Percentiles rank a stretch among this genome's conserved stretches.
These are phyloP conservation scores for Alternaria atra DNA, from an alignment of 2,329 filamentous ascomycete species.

Conservation along the genomic window DNA sequence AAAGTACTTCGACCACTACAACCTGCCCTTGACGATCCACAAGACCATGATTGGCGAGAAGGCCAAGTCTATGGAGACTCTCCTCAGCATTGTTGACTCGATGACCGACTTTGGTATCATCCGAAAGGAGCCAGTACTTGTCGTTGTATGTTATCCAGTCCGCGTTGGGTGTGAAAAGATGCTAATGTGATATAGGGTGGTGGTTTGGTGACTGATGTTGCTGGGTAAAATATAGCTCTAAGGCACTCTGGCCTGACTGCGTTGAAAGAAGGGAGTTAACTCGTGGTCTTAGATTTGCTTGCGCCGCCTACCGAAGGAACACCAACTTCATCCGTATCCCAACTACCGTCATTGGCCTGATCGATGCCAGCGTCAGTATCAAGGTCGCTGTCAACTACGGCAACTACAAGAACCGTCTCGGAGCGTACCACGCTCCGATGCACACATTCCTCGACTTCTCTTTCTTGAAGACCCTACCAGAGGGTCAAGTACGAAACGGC, in stretches of 20 bases:
- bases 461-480: constrained; percentile 73
- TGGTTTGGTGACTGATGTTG: constrained; percentile 60
- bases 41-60: constrained; percentile 80
- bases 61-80: constrained; percentile 75
- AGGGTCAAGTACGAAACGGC: constrained; percentile 74
- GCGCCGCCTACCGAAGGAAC: constrained; percentile 74
- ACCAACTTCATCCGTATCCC: constrained; percentile 79
- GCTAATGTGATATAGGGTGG: constrained; percentile 47
- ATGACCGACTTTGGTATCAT: constrained; percentile 78
- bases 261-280: constrained; percentile 32
- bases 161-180: background rate
- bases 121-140: constrained; percentile 62
- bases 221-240: constrained; percentile 67
- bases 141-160: constrained; percentile 37
- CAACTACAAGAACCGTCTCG: constrained; percentile 78
- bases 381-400: constrained; percentile 82
- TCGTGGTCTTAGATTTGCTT: constrained; percentile 58
- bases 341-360: constrained; percentile 77
- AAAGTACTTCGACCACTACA: constrained; percentile 72
- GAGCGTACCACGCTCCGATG: constrained; percentile 75
- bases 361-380: constrained; percentile 78
- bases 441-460: constrained; percentile 78
- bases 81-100: constrained; percentile 74
- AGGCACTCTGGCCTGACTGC: constrained; percentile 59
- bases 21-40: constrained; percentile 70